phyloP scores from a whole-genome alignment of 495 filamentous ascomycete genomes.

The Penicillium cinerascens region DNA sequence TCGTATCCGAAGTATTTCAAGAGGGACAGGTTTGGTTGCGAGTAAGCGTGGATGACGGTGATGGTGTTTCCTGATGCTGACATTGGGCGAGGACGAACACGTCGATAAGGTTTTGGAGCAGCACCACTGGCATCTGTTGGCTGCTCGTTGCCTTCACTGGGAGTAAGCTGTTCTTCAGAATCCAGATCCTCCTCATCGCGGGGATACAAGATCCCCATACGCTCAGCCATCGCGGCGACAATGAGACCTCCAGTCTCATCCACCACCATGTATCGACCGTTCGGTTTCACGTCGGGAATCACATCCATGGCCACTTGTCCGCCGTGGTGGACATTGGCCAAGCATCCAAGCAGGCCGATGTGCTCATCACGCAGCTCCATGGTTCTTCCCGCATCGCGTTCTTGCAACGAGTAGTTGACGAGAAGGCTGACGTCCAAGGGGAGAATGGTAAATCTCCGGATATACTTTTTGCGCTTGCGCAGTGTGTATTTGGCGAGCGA shows the following conservation, averaged over 20 bases:
- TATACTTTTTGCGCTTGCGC: conserved; percentile 89
- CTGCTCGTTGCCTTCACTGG: conserved; percentile 8
- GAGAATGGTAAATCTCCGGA: conserved; percentile 77
- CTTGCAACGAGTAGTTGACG: conserved; percentile 66
- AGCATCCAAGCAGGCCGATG: conserved; percentile 66
- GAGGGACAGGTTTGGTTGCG: conserved; percentile 82
- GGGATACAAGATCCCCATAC: conserved; percentile 79
- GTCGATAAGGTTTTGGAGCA: conserved; percentile 23
- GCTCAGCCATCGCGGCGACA: conserved; percentile 83
- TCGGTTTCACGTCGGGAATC: conserved; percentile 31
- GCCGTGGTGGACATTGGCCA: conserved; percentile 60
- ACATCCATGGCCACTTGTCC: conserved; percentile 32
- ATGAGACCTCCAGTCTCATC: conserved; percentile 89
- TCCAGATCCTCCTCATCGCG: conserved; percentile 34
- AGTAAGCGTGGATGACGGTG: conserved; percentile 80
- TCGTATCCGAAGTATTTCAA: conserved; percentile 87
- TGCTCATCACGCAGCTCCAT: conserved; percentile 87
- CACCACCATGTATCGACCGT: conserved; percentile 80
- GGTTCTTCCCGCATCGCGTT: conserved; percentile 73
- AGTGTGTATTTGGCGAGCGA: conserved; percentile 92
- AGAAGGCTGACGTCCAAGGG: conserved; percentile 76
- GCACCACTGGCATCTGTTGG: conserved; percentile 1
- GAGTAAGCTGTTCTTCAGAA: conserved; percentile 8
- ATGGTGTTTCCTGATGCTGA: conserved; percentile 72
- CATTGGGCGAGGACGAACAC: conserved; percentile 32